Percentiles rank a stretch among this genome's conserved stretches.
Conservation (phyloP, 257 asterid species). For the Ehretia macrophylla region DNA sequence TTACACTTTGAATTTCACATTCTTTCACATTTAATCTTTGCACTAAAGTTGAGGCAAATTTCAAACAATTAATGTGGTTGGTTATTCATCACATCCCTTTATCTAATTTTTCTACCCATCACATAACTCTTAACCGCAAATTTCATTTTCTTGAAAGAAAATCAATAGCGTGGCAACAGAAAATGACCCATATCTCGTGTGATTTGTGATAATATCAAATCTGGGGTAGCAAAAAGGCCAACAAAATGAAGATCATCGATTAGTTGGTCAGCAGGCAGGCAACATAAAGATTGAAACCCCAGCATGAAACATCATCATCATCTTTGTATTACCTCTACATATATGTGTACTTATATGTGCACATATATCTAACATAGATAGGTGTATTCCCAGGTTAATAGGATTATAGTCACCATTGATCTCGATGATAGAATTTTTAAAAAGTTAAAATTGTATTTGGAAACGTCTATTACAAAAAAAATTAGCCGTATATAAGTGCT, state of each 20-base stretch:
- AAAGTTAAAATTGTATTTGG: too few relatives aligned
- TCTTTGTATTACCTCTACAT: too few relatives aligned
- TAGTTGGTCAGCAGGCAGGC: constrained; percentile 15
- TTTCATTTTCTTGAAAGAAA: background rate
- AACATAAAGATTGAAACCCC: constrained; percentile 6
- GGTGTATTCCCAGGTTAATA: too few relatives aligned
- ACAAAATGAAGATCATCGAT: constrained; percentile 8
- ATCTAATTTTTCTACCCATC: background rate
- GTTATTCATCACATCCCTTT: constrained; percentile 14
- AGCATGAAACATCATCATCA: constrained; percentile 1
- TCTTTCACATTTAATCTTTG: constrained; percentile 29
- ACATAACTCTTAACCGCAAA: constrained; percentile 13
- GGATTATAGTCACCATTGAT: too few relatives aligned
- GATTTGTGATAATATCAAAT: constrained; percentile 4
- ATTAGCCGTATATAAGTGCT: too few relatives aligned
- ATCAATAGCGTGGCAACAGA: background rate
- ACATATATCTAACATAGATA: too few relatives aligned
- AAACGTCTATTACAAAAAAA: too few relatives aligned
- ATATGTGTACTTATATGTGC: too few relatives aligned
- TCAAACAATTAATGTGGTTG: constrained; percentile 18
- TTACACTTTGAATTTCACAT: constrained; percentile 8
- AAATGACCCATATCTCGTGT: constrained; percentile 15
- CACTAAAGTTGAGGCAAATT: constrained; percentile 40
- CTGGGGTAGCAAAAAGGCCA: background rate
- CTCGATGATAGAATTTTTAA: too few relatives aligned